Base-by-base conservation (phyloP, 2,329 filamentous ascomycete genomes). In the Clonostachys chloroleuca region DNA sequence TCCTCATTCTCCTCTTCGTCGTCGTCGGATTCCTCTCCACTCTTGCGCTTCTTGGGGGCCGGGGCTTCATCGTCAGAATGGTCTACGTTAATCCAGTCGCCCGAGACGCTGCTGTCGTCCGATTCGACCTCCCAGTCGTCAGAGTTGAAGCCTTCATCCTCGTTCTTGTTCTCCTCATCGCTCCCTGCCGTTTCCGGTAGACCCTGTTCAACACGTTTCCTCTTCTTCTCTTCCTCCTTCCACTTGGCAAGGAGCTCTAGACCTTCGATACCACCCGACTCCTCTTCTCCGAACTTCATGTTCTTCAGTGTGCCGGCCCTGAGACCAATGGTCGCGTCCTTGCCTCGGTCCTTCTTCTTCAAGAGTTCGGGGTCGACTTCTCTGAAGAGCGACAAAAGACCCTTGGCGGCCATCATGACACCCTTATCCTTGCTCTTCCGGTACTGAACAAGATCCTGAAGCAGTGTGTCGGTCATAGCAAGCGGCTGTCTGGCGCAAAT, bases 381-480 rank as follows among this genome's bases (percentile, higher is more conserved):
- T 56, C 94, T 79, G 72, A 95, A 99, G 6, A 99, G 75, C 20
- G 89, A 90, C 40, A 99, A 74, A 7, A 99, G 74, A 53, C 94
- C 92, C 65, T 94, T 92, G 13, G 92, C 91, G 8, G 94, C 94
- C 94, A 99, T 97, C 81, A 95, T 92, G n/a, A 94, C 89, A 50
- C 92, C 92, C 74, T 97, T 99, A 62, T 99, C 94, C 64, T 99
- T 99, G 62, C 89, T 95, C 74, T 95, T 96, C 51, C 89, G 83
- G 69, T 99, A 97, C 73, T 94, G 87, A 10, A 97, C 91, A 45
- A 99, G 71, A 73, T 99, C 94, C 65, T 99, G 92, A 33, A 99
- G 72, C n/a, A 99, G 71, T 0, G 92, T 96, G 54, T 97, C 92
- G 45, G 84, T 91, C 88, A 99, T 97, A 6, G 92, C 92, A n/a